A percentile compares a stretch with the other conserved stretches of the same genome.
phyloP scores from a whole-genome alignment of 371 early-diverging fungal genomes.

The Mortierella sp. region DNA sequence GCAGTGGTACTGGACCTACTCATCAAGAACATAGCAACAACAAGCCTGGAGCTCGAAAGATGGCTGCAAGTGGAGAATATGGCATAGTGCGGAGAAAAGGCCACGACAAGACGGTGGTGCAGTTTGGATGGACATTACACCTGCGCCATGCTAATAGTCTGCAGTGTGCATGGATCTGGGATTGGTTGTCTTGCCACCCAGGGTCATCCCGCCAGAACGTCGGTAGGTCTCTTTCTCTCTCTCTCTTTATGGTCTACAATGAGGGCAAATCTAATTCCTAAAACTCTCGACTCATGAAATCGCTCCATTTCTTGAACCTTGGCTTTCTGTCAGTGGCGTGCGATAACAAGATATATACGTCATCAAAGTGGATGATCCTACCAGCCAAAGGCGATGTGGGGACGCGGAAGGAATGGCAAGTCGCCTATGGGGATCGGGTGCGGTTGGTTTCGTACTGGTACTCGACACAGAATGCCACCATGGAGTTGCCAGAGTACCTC shows the following conservation, averaged over 20 bases:
- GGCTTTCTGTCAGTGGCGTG: slow-evolving; percentile 38
- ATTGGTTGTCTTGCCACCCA: slow-evolving; percentile 32
- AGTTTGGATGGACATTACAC: slow-evolving; percentile 55
- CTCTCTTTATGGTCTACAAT: background rate
- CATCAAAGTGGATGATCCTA: slow-evolving; percentile 53
- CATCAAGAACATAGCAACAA: background rate
- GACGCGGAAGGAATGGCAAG: slow-evolving; percentile 43
- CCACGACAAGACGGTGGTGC: slow-evolving; percentile 28
- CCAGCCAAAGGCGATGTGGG: slow-evolving; percentile 41
- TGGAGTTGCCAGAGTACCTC: slow-evolving; percentile 49
- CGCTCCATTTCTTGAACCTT: background rate
- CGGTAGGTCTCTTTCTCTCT: slow-evolving; percentile 43
- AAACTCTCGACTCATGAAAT: background rate
- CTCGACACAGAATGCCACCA: slow-evolving; percentile 41
- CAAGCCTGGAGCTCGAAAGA: background rate
- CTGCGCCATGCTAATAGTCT: slow-evolving; percentile 46
- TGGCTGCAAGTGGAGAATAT: background rate
- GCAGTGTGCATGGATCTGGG: slow-evolving; percentile 57
- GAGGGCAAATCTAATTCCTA: too few relatives aligned
- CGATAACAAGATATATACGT: slow-evolving; percentile 51
- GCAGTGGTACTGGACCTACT: too few relatives aligned
- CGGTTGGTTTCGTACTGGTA: slow-evolving; percentile 52
- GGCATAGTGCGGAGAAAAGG: background rate
- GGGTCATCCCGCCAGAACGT: slow-evolving; percentile 48
- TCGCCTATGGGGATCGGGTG: slow-evolving; percentile 47